phyloP scores from a whole-genome alignment of 306 rosid genomes.

The Trichosanthes truncata region DNA sequence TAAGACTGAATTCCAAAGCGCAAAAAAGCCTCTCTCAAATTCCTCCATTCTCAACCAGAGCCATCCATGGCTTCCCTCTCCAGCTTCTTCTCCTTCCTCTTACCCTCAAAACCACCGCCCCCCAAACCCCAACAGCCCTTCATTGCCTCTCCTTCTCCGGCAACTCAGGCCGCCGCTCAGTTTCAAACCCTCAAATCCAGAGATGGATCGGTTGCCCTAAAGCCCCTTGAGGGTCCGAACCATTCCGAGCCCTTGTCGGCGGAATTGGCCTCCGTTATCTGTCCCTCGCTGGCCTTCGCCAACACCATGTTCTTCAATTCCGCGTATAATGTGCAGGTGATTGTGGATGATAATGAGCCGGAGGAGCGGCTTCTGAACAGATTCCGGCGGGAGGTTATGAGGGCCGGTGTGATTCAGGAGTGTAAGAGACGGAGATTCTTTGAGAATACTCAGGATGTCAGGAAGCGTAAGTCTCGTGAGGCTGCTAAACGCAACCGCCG shows the following conservation, averaged over 20 bases:
- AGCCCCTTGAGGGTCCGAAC: slow-evolving; percentile 2
- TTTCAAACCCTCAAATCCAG: slow-evolving; percentile 18
- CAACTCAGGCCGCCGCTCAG: neutral
- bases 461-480: slow-evolving; percentile 70
- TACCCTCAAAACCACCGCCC: slow-evolving; percentile 39
- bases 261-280: slow-evolving; percentile 37
- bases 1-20: neutral
- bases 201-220: slow-evolving; percentile 13
- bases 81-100: slow-evolving; percentile 55
- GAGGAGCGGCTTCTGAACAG: slow-evolving; percentile 65
- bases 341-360: slow-evolving; percentile 64
- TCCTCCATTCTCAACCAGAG: slow-evolving; percentile 5
- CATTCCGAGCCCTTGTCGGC: slow-evolving; percentile 18
- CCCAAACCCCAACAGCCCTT: slow-evolving; percentile 27
- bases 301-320: slow-evolving; percentile 38
- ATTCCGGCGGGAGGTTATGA: slow-evolving; percentile 73
- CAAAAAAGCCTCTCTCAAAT: neutral
- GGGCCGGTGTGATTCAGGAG: slow-evolving; percentile 72
- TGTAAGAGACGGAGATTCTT: slow-evolving; percentile 50
- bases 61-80: slow-evolving; percentile 54
- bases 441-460: slow-evolving; percentile 66
- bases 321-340: slow-evolving; percentile 57
- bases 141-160: slow-evolving; percentile 14
- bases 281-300: slow-evolving; percentile 45
- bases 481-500: slow-evolving; percentile 76